Conservation (phyloP, 208 protist species). For the Acanthamoeba royreba region DNA sequence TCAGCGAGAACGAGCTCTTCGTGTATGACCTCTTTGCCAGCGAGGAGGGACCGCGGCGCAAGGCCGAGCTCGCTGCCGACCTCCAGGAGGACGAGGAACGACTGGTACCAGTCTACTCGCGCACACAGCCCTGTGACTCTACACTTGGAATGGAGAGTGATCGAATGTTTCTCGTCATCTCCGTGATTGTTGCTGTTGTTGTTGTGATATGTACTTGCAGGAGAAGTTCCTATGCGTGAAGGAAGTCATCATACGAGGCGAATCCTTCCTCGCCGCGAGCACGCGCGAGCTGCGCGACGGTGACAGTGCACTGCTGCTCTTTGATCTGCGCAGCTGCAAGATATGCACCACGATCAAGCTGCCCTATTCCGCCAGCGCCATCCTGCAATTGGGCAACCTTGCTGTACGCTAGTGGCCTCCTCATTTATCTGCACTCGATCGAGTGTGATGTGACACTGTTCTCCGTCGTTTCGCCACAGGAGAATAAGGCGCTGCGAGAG, state of each 20-base stretch:
- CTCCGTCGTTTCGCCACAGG: not conserved
- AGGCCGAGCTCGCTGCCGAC: not conserved
- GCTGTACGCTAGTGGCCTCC: not conserved
- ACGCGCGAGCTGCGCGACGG: not conserved
- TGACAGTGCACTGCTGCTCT: not conserved
- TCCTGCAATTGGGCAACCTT: not conserved
- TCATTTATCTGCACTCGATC: not conserved
- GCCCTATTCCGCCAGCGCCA: not conserved
- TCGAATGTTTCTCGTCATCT: not conserved
- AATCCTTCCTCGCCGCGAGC: not conserved
- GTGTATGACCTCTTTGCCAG: not conserved
- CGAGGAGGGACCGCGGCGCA: not conserved
- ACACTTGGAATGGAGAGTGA: too few species aligned
- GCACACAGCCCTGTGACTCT: not conserved
- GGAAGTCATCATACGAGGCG: not conserved
- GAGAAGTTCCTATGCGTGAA: not conserved
- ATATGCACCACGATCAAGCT: not conserved
- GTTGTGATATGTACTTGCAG: not conserved
- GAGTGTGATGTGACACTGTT: not conserved
- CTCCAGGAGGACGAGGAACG: not conserved
- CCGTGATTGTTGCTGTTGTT: too few species aligned
- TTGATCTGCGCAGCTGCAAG: not conserved
- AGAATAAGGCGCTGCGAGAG: not conserved
- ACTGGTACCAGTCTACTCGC: not conserved
- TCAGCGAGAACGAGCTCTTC: not conserved